Percentiles rank a stretch among this genome's conserved stretches.
These are phyloP conservation scores for Phyllosticta citrichinensis DNA, from an alignment of 2,329 filamentous ascomycete genomes.

Conservation along the genomic window DNA sequence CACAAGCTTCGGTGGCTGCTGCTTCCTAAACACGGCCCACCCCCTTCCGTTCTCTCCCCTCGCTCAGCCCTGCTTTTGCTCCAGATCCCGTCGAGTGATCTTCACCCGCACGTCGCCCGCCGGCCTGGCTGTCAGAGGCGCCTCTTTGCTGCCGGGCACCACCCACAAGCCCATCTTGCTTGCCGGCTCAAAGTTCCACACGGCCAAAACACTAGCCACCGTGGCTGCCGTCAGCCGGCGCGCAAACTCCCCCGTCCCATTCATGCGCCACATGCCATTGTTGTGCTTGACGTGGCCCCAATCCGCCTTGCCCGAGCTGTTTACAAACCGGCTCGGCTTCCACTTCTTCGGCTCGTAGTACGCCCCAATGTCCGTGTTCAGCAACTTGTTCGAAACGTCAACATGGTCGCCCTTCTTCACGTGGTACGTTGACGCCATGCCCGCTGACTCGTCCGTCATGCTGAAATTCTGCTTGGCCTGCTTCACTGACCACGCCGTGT, in stretches of 20 bases:
- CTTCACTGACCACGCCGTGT: constrained; percentile 26
- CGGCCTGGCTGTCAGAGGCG: constrained; percentile 41
- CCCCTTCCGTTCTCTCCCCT: neutral
- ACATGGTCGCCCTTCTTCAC: constrained; percentile 26
- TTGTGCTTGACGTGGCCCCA: constrained; percentile 7
- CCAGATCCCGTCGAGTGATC: constrained; percentile 33
- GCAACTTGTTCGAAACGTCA: constrained; percentile 27
- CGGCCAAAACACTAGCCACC: constrained; percentile 41
- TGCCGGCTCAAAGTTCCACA: constrained; percentile 46
- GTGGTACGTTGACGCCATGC: constrained; percentile 16
- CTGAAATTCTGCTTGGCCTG: constrained; percentile 25
- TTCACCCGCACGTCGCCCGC: constrained; percentile 44
- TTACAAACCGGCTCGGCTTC: constrained; percentile 20
- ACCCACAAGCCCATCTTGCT: constrained; percentile 32
- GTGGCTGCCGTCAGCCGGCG: constrained; percentile 41
- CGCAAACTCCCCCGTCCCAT: constrained; percentile 35
- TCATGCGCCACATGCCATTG: constrained; percentile 15
- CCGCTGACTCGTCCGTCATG: constrained; percentile 22
- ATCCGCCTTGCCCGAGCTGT: constrained; percentile 19
- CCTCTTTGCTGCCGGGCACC: constrained; percentile 38
- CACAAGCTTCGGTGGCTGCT: neutral
- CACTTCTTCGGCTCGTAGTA: constrained; percentile 4
- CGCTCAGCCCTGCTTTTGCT: neutral
- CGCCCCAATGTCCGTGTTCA: constrained; percentile 21
- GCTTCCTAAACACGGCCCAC: neutral